Percentiles rank a stretch among this genome's conserved stretches.
These are phyloP conservation scores for Cydonia oblonga DNA, from an alignment of 331 rosid genomes.

Conservation along the genomic window DNA sequence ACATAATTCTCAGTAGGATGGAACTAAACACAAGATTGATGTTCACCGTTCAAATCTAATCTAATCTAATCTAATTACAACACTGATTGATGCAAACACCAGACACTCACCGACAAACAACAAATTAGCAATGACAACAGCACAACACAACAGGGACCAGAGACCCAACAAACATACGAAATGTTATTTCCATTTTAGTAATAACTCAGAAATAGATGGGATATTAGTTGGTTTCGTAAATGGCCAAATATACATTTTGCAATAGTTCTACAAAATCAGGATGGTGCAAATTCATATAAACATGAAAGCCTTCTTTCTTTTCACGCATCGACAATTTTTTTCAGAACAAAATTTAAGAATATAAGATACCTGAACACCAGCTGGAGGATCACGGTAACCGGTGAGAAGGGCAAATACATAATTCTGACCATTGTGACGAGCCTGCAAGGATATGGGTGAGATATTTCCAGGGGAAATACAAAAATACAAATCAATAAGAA, in stretches of 20 bases:
- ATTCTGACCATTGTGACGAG: slow-evolving; percentile 95
- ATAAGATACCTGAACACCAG: slow-evolving; percentile 69
- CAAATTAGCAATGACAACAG: neutral
- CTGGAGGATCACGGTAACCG: slow-evolving; percentile 92
- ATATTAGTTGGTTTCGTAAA: neutral
- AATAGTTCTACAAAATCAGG: neutral
- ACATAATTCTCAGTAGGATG: neutral
- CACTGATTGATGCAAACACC: neutral
- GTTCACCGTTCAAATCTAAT: neutral
- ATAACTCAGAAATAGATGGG: neutral
- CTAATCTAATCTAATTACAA: neutral
- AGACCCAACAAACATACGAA: neutral
- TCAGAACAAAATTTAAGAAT: neutral
- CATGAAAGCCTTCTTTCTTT: neutral
- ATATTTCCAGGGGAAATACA: neutral
- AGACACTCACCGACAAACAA: neutral
- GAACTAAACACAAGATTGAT: neutral
- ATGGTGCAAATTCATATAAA: neutral
- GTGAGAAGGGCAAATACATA: slow-evolving; percentile 84
- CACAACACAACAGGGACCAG: neutral
- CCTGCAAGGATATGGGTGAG: slow-evolving; percentile 38
- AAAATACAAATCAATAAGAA: neutral
- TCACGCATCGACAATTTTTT: neutral
- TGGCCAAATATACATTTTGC: neutral
- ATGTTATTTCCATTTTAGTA: neutral